phyloP scores from a whole-genome alignment of 306 rosid species.

The Pterocarpus santalinus region DNA sequence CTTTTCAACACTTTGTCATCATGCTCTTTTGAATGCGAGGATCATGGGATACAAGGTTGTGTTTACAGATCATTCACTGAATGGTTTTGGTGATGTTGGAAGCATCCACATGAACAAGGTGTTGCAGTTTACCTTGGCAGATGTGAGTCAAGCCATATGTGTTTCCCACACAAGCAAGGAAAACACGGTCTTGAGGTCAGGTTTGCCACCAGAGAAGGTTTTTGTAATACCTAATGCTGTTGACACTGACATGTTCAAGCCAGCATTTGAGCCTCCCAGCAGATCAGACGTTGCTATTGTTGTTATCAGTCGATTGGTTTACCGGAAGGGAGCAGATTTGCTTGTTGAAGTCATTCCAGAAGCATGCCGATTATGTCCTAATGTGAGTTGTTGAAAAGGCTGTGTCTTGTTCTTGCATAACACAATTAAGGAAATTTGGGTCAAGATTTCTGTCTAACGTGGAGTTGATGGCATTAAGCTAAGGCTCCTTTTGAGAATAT shows the following conservation, averaged over 20 bases:
- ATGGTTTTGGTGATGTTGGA: slow-evolving; percentile 87
- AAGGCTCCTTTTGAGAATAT: neutral
- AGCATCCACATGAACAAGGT: slow-evolving; percentile 99
- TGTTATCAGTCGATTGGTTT: slow-evolving; percentile 86
- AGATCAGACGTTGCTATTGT: slow-evolving; percentile 67
- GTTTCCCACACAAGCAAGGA: slow-evolving; percentile 93
- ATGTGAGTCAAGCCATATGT: slow-evolving; percentile 85
- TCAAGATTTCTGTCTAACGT: neutral
- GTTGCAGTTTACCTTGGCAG: slow-evolving; percentile 86
- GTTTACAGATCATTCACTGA: slow-evolving; percentile 91
- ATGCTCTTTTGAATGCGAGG: slow-evolving; percentile 79
- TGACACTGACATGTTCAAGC: slow-evolving; percentile 91
- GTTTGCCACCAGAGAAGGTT: slow-evolving; percentile 84
- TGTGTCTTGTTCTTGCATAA: neutral
- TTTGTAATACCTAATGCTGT: slow-evolving; percentile 90
- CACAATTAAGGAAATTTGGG: slow-evolving; percentile 9
- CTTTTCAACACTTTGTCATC: slow-evolving; percentile 88
- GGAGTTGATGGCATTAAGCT: neutral
- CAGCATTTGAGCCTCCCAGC: slow-evolving; percentile 63
- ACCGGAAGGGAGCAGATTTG: slow-evolving; percentile 83
- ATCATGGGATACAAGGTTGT: slow-evolving; percentile 92
- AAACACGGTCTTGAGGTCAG: slow-evolving; percentile 86
- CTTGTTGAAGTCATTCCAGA: slow-evolving; percentile 93
- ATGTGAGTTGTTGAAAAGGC: slow-evolving; percentile 60
- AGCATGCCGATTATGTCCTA: slow-evolving; percentile 68